Percentiles rank a stretch among this genome's conserved stretches.
Evolutionary conservation across 1,284 basidiomycete genomes (phyloP).

Genomic region (Tetrapyrgos nigripes): DNA sequence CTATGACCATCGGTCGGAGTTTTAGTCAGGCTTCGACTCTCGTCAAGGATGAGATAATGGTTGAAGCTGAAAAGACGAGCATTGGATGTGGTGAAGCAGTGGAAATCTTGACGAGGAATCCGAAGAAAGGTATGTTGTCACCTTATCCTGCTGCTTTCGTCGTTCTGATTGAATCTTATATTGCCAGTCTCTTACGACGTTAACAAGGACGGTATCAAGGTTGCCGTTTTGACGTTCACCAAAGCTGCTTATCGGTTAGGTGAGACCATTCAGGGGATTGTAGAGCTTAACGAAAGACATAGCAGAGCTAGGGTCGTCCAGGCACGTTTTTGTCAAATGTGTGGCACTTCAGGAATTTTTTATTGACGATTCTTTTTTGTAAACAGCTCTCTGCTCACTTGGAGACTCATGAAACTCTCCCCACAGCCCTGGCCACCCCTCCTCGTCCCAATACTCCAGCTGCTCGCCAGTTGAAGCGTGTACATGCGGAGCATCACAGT

Average conservation of each 20-base stretch:
- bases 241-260: conserved; percentile 90
- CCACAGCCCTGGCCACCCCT: conserved; percentile 54
- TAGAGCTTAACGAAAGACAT: conserved; percentile 79
- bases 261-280: conserved; percentile 87
- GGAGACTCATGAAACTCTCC: conserved; percentile 85
- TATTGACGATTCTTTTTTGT: conserved; percentile 1
- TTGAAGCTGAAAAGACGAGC: conserved; percentile 43
- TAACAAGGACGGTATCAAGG: conserved; percentile 86
- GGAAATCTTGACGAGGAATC: conserved; percentile 87
- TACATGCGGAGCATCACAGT: conserved; percentile 85
- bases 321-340: conserved; percentile 50
- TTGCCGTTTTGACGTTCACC: conserved; percentile 89
- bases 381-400: conserved; percentile 81
- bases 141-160: conserved; percentile 8
- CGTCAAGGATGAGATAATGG: not conserved
- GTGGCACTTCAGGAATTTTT: not conserved
- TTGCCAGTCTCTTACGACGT: conserved; percentile 89
- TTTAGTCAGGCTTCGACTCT: not conserved
- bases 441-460: conserved; percentile 33
- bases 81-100: conserved; percentile 87
- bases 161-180: not conserved
- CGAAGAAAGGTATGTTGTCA: conserved; percentile 75
- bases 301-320: conserved; percentile 74
- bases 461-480: conserved; percentile 57
- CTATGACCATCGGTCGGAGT: no score